Evolutionary conservation across 257 asterid species (phyloP).

Genomic region (Salvia miltiorrhiza): DNA sequence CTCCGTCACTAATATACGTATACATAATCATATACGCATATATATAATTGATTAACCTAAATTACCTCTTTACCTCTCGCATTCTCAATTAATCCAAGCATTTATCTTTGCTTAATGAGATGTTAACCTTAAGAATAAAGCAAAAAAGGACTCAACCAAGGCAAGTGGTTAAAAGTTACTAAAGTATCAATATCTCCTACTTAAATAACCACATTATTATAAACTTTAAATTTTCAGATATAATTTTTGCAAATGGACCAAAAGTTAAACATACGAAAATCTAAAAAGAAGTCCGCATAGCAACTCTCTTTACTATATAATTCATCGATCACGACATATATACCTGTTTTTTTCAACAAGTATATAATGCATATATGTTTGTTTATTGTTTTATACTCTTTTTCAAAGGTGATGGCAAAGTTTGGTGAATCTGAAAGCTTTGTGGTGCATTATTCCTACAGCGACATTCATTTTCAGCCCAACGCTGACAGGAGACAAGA

Average conservation of each 20-base stretch:
- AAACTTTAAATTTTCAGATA: background rate
- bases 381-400: background rate
- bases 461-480: constrained; percentile 6
- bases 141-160: constrained; percentile 31
- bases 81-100: constrained; percentile 34
- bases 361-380: background rate
- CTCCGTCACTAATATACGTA: no score
- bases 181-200: constrained; percentile 8
- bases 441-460: constrained; percentile 8
- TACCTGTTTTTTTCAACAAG: background rate
- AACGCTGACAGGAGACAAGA: constrained; percentile 26
- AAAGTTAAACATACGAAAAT: background rate
- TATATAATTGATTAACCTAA: no score
- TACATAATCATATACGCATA: no score
- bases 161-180: constrained; percentile 40
- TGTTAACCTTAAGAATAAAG: constrained; percentile 56
- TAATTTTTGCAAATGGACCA: background rate
- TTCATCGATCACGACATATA: background rate
- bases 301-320: background rate
- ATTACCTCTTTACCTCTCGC: background rate
- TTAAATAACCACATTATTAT: background rate
- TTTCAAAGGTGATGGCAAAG: constrained; percentile 14
- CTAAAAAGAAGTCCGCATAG: background rate
- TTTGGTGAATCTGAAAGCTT: background rate
- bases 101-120: constrained; percentile 54